phyloP scores from a whole-genome alignment of 176 grass and related monocot genomes.

The Melocanna baccifera region DNA sequence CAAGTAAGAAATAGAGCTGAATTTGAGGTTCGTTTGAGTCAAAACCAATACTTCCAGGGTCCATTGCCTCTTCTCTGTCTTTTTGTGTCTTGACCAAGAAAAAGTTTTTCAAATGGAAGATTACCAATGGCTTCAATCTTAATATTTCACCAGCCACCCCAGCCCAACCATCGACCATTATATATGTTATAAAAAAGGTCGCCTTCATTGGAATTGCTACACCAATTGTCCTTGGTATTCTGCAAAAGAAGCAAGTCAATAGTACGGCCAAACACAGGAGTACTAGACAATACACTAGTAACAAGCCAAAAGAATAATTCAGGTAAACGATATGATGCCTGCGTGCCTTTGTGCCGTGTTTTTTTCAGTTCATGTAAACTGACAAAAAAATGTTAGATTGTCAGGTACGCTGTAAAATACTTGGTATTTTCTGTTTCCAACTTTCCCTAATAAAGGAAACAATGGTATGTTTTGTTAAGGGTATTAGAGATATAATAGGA shows the following conservation, averaged over 20 bases:
- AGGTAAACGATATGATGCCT: not conserved
- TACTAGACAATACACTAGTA: not conserved
- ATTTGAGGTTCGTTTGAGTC: conserved; percentile 82
- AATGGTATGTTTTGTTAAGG: not conserved
- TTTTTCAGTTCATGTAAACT: conserved; percentile 2
- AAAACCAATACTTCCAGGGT: conserved; percentile 93
- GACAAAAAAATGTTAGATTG: conserved; percentile 13
- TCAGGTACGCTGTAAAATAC: not conserved
- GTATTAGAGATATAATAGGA: too few species aligned
- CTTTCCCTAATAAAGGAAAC: not conserved
- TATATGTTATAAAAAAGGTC: conserved; percentile 97
- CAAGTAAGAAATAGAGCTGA: conserved; percentile 98
- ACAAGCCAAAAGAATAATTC: conserved; percentile 12
- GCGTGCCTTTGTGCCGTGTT: not conserved
- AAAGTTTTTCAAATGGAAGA: conserved; percentile 90
- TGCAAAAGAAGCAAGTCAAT: conserved; percentile 29
- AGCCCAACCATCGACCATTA: conserved; percentile 99
- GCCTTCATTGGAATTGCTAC: conserved; percentile 86
- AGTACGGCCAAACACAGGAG: not conserved
- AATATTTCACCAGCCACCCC: conserved; percentile 96
- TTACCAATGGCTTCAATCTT: conserved; percentile 74
- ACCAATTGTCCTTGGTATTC: conserved; percentile 85
- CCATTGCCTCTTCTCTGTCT: conserved; percentile 88
- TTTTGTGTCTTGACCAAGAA: conserved; percentile 99
- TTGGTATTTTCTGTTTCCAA: not conserved